Base-by-base conservation (phyloP, 805 yeast genomes). In the Spathaspora girioi region DNA sequence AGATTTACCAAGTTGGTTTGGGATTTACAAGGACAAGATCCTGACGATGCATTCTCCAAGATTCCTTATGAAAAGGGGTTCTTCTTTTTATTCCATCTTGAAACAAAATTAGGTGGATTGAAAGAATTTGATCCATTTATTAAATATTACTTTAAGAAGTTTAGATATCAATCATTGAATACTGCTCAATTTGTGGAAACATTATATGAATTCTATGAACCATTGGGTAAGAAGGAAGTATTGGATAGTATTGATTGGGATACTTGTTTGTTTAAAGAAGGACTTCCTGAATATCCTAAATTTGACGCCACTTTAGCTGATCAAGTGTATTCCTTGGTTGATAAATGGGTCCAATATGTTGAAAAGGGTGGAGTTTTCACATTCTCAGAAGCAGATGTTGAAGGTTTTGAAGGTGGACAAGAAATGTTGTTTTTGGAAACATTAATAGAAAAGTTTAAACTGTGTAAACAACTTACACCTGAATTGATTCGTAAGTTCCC, bases 31-130 rank as follows among this genome's bases (percentile, higher is more conserved):
- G 32, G 45, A 27, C 50, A 48, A 32, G 57, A 51, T 47, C 56
- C 54, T 43, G 49, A 57, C 54, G 51, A 51, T 49, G 58, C 67
- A 10, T 68, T 65, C 56, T 68, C 73, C 11, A 57, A 58, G 43
- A 62, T 68, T 15, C 74, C 74, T 1, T 69, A 69, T 49, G 74
- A 69, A 53, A 69, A 69, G 55, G 74, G 74, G 7, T 68, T 66
- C 57, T 61, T 60, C 50, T 68, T 69, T 51, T 57, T 67, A 27
- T 66, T 55, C 49, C 60, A 63, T 51, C 52, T 67, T 43, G 72
- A 67, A 54, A 54, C 50, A 3, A 43, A 48, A 31, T 46, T 67
- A 15, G 70, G 69, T 2, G 69, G 67, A 1, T 10, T 45, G 14
- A 43, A 50, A 14, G 64, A 52, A 38, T 67, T 67, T 54, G 67